Evolutionary conservation across 306 rosid genomes (phyloP).

Genomic region (Hylodesmum podocarpum): DNA sequence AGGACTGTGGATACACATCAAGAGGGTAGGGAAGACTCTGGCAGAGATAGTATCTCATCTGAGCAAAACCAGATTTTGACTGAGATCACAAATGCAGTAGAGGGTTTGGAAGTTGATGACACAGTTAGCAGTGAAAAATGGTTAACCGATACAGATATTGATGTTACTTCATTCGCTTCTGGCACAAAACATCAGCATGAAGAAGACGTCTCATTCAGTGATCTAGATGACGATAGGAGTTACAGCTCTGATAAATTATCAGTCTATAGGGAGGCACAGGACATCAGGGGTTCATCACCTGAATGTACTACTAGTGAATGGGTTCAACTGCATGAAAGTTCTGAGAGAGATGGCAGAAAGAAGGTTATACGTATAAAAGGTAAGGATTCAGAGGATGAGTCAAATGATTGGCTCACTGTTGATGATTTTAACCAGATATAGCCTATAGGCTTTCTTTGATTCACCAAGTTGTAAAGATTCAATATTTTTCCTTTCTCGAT

Average conservation of each 20-base stretch:
- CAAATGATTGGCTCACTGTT: conserved; percentile 82
- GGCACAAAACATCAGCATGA: conserved; percentile 47
- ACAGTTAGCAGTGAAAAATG: conserved; percentile 42
- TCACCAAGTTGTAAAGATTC: conserved; percentile 50
- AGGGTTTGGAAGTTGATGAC: conserved; percentile 50
- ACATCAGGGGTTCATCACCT: conserved; percentile 52
- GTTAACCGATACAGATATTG: conserved; percentile 47
- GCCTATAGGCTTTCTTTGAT: conserved; percentile 12
- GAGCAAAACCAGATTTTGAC: conserved; percentile 32
- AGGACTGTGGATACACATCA: conserved; percentile 27
- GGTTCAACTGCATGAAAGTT: conserved; percentile 66
- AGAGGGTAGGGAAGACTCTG: conserved; percentile 35
- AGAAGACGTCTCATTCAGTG: conserved; percentile 81
- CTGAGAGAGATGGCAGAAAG: conserved; percentile 34
- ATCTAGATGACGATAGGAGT: conserved; percentile 62
- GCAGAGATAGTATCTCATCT: conserved; percentile 30
- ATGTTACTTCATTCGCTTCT: conserved; percentile 41
- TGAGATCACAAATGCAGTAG: conserved; percentile 35
- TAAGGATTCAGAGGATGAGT: conserved; percentile 82
- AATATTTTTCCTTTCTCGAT: background rate
- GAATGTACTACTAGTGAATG: conserved; percentile 69
- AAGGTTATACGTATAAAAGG: conserved; percentile 40
- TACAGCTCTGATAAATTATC: conserved; percentile 54
- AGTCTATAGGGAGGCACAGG: conserved; percentile 35
- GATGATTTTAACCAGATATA: conserved; percentile 67